phyloP scores from a whole-genome alignment of 331 rosid species.

The Rosa hybrid region DNA sequence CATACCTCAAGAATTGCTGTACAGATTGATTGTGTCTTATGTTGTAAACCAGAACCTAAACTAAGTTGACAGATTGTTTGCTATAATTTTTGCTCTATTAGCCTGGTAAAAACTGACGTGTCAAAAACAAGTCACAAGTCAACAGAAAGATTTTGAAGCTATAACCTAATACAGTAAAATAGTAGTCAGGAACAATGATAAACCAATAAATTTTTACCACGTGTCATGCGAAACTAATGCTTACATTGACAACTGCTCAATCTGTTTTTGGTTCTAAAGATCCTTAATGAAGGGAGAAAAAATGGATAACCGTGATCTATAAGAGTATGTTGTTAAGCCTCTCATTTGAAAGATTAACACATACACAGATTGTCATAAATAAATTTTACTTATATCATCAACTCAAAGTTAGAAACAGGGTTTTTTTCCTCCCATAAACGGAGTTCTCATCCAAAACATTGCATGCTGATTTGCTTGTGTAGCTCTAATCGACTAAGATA shows the following conservation, averaged over 20 bases:
- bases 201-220: no score
- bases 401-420: no score
- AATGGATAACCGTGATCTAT: no score
- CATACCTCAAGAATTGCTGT: conserved; percentile 12
- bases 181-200: not conserved
- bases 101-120: not conserved
- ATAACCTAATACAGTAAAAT: not conserved
- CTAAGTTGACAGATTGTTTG: not conserved
- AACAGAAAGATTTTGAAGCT: not conserved
- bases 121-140: not conserved
- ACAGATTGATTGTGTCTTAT: not conserved
- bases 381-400: no score
- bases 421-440: not conserved
- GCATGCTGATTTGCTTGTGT: not conserved
- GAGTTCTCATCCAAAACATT: conserved; percentile 1
- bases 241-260: no score
- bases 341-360: no score
- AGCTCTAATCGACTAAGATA: not conserved
- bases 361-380: no score
- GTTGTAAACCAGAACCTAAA: not conserved
- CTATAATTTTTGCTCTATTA: not conserved
- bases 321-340: no score
- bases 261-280: no score
- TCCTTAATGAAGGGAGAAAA: no score
- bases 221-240: no score